Base-by-base conservation (phyloP, 495 filamentous ascomycete genomes). In the Penicillium flavigenum region DNA sequence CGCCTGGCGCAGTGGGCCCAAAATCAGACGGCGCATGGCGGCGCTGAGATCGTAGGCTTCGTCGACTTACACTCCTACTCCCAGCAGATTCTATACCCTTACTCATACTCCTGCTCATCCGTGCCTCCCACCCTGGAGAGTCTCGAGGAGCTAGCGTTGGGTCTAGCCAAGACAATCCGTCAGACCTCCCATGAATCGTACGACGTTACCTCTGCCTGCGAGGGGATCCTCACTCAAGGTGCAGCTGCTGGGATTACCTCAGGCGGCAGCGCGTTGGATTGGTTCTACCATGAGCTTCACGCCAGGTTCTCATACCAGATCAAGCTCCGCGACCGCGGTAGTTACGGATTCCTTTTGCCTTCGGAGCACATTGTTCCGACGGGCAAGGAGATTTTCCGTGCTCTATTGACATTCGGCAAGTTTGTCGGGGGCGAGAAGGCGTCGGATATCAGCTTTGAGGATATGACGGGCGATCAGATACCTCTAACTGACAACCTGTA, bases 51-150 rank as follows among this genome's bases (percentile, higher is more conserved):
- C 58, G 82, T 90, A 14, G 91, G 85, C 3, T 89, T 96, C 56
- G 73, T 98, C 19, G 94, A 98, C 72, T 78, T 98, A 29, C 94
- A 98, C 67, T 94, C 90, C 26, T 98, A 98, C 73, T 93, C 91
- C 19, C 93, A 98, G 73, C 90, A 97, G 72, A 86, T 98, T 27
- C 79, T 97, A 10, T 96, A 93, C 67, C 94, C 94, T 0, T 98
- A 93, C 72, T 85, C 91, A 2, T 96, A 88, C 73, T 88, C 87
- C 31, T 98, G 94, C 74, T 75, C 77, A 7, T 74, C 79, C 7
- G 76, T 83, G 36, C 93, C 94, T 19, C 94, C 93, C 0, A 89
- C 90, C 34, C 80, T 91, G 14, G 94, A 98, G 71, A 95, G 92
- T 58, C 82, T 98, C 2, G 84, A 95, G 67, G 94, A 98, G 69